Base-by-base conservation (phyloP, 192 early-diverging fungal species). In the Entomortierella beljakovae region DNA sequence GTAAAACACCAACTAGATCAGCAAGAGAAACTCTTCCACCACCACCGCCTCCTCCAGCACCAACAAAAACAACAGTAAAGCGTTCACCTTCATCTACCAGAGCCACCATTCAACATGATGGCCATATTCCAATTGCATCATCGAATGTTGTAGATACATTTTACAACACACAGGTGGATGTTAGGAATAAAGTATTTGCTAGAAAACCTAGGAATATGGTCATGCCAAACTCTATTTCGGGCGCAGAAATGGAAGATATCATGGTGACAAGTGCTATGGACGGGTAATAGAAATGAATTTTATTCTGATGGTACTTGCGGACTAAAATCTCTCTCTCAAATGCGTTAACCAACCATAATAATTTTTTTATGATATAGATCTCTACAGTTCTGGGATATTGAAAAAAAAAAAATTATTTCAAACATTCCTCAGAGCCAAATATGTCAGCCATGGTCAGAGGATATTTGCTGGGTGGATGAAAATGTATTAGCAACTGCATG, bases 371-470 rank as follows among this genome's bases (percentile, higher is more conserved):
- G 4, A 26, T 34, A 1, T 69, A 79, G 75, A 31, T 42, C 67
- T n/a, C 59, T 79, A 29, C n/a, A 70, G 2, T 79, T 79, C 20
- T 79, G 75, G 75, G 75, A 79, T 29, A 42, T 79, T 34, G 62
- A 64, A 22, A 55, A 32, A 2, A 58, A 50, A 23, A 48, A 56
- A 10, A 49, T 65, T 13, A 42, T 65, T 11, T 57, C 61, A 6
- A 54, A 67, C 22, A 70, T 79, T 34, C 67, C 61, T 3, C 57
- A 70, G n/a, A 57, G 23, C 10, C 38, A 54, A 1, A 32, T 70
- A 31, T 60, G 65, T 26, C 61, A 65, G 33, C 75, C 75, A 1
- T 79, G 75, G 75, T 57, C 67, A 25, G 75, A 79, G 40, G 75
- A 70, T n/a, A 65, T 79, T 43, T 79, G 75, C 57, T 79, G 75